phyloP scores from a whole-genome alignment of 179 eudicot species.

The Patellifolia procumbens region DNA sequence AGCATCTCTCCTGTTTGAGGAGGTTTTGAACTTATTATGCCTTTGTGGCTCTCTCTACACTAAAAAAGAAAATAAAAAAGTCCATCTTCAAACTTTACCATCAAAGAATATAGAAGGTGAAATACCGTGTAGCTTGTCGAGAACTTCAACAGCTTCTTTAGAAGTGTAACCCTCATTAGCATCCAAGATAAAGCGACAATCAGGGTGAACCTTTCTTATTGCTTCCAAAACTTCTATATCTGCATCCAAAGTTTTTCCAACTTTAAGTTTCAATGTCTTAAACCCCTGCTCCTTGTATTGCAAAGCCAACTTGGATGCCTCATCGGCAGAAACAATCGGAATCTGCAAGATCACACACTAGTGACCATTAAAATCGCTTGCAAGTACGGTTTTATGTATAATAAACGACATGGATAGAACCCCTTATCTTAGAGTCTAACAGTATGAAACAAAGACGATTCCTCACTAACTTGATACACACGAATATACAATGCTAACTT shows the following conservation, averaged over 20 bases:
- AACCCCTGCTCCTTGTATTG: constrained; percentile 68
- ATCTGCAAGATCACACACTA: constrained; percentile 45
- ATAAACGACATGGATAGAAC: not conserved
- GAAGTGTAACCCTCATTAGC: constrained; percentile 92
- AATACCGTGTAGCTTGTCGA: constrained; percentile 66
- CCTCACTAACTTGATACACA: not conserved
- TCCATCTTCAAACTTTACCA: not conserved
- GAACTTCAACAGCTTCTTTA: constrained; percentile 77
- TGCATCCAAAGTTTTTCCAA: constrained; percentile 66
- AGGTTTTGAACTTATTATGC: too few relatives aligned
- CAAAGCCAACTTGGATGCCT: constrained; percentile 73
- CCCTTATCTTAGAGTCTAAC: too few relatives aligned
- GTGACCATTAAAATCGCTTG: not conserved
- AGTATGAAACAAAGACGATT: not conserved
- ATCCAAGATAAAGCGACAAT: constrained; percentile 74
- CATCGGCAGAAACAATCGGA: constrained; percentile 69
- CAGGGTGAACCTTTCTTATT: constrained; percentile 59
- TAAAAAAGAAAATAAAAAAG: too few relatives aligned
- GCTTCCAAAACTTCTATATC: constrained; percentile 78
- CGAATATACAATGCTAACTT: constrained; percentile 4
- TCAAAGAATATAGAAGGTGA: not conserved
- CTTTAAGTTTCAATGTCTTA: constrained; percentile 79
- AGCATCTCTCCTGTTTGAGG: too few relatives aligned
- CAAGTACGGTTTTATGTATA: not conserved
- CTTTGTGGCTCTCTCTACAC: too few relatives aligned